Percentiles rank a stretch among this genome's conserved stretches.
Conservation (phyloP, 2,329 filamentous ascomycete genomes). For the Xylaria sp. region DNA sequence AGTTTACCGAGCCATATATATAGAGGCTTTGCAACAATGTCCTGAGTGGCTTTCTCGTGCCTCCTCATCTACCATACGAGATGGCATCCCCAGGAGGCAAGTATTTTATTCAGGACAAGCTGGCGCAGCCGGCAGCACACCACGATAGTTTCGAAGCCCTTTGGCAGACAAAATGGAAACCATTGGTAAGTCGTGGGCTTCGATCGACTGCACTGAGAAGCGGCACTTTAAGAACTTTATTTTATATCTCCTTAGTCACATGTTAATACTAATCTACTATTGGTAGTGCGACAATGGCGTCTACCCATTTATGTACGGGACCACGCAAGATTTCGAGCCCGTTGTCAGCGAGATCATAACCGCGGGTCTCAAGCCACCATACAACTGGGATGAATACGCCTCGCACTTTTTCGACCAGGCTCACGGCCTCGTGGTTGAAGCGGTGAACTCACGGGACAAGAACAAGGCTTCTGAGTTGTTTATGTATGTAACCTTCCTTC, state of each 20-base stretch:
- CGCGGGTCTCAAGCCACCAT: constrained; percentile 47
- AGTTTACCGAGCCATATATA: not conserved
- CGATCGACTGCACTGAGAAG: not conserved
- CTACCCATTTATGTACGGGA: constrained; percentile 53
- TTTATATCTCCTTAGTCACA: not conserved
- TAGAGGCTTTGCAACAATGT: not conserved
- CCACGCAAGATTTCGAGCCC: constrained; percentile 48
- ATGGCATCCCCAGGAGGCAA: constrained; percentile 46
- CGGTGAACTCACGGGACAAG: constrained; percentile 34
- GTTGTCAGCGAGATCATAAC: constrained; percentile 46
- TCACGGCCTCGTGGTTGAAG: constrained; percentile 42
- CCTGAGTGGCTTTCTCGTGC: too few relatives aligned
- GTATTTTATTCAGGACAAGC: constrained; percentile 46
- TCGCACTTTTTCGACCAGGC: constrained; percentile 49
- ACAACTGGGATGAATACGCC: constrained; percentile 52
- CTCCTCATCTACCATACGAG: not conserved
- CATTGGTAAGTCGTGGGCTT: constrained; percentile 34
- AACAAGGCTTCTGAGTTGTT: constrained; percentile 49
- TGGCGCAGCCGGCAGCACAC: constrained; percentile 39
- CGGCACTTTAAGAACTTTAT: not conserved
- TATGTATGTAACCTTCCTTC: constrained; percentile 41
- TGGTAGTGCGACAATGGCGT: constrained; percentile 47
- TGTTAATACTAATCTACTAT: not conserved
- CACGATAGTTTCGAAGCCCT: constrained; percentile 46
- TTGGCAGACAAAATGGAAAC: constrained; percentile 49